Conservation (phyloP, 2,329 filamentous ascomycete species). For the Hypoxylon sp. region DNA sequence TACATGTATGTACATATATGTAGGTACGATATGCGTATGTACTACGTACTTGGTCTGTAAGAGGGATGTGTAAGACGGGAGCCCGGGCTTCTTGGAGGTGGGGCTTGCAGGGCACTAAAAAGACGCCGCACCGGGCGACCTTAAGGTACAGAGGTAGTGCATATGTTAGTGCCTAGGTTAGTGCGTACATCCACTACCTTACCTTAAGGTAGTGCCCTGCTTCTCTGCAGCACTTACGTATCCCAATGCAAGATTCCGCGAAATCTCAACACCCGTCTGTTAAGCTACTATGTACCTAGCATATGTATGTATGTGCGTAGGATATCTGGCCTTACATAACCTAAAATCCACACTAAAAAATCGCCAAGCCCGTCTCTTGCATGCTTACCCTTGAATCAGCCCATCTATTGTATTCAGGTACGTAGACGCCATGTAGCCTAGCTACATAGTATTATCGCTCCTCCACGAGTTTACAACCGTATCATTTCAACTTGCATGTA, state of each 20-base stretch:
- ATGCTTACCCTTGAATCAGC: conserved; percentile 44
- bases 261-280: conserved; percentile 46
- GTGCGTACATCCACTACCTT: too few relatives aligned
- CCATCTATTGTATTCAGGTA: conserved; percentile 39
- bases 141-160: conserved; percentile 35
- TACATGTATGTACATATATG: conserved; percentile 19
- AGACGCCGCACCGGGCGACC: conserved; percentile 47
- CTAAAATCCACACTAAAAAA: conserved; percentile 47
- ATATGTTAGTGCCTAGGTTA: neutral
- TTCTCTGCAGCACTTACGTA: conserved; percentile 52
- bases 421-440: conserved; percentile 35
- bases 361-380: conserved; percentile 53
- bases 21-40: conserved; percentile 13
- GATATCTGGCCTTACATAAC: conserved; percentile 42
- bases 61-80: conserved; percentile 43
- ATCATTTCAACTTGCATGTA: conserved; percentile 16
- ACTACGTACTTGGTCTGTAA: conserved; percentile 6
- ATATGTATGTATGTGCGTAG: conserved; percentile 2
- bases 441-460: conserved; percentile 31
- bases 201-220: conserved; percentile 25
- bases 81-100: conserved; percentile 42
- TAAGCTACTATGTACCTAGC: conserved; percentile 14
- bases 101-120: conserved; percentile 45
- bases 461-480: conserved; percentile 34
- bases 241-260: conserved; percentile 56